These are phyloP conservation scores for Lactarius hatsudake DNA, from an alignment of 768 basidiomycete genomes.

Conservation along the genomic window DNA sequence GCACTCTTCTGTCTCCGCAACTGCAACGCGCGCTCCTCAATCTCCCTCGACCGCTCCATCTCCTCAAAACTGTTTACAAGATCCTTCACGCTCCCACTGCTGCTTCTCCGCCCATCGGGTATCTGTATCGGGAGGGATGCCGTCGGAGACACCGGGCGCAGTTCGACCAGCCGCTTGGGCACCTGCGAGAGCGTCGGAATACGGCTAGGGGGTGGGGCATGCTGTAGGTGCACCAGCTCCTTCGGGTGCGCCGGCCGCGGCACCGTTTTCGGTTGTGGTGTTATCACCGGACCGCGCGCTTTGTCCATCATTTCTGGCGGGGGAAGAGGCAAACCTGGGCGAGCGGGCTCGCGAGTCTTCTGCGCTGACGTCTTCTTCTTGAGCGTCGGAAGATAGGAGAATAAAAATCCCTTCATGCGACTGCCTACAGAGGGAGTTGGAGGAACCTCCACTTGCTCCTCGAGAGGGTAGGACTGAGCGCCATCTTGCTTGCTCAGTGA, in stretches of 20 bases:
- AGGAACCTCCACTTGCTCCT: conserved; percentile 9
- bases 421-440: conserved; percentile 42
- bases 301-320: conserved; percentile 51
- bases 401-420: conserved; percentile 55
- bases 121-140: conserved; percentile 28
- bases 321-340: conserved; percentile 52
- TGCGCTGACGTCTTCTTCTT: conserved; percentile 38
- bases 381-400: conserved; percentile 57
- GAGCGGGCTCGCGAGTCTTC: conserved; percentile 28
- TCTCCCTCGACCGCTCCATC: conserved; percentile 36
- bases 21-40: conserved; percentile 32
- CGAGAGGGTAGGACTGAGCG: not conserved
- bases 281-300: conserved; percentile 53
- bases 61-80: conserved; percentile 62
- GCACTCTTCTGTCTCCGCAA: conserved; percentile 39
- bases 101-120: conserved; percentile 51
- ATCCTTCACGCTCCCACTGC: conserved; percentile 71
- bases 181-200: conserved; percentile 41
- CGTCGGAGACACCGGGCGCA: conserved; percentile 48
- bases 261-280: conserved; percentile 52
- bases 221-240: conserved; percentile 62
- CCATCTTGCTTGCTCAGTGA: conserved; percentile 32
- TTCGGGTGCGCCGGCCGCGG: conserved; percentile 53
- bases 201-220: conserved; percentile 43
- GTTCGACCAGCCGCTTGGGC: conserved; percentile 54